phyloP scores from a whole-genome alignment of 768 basidiomycete genomes.

The Fibroporia radiculosa region DNA sequence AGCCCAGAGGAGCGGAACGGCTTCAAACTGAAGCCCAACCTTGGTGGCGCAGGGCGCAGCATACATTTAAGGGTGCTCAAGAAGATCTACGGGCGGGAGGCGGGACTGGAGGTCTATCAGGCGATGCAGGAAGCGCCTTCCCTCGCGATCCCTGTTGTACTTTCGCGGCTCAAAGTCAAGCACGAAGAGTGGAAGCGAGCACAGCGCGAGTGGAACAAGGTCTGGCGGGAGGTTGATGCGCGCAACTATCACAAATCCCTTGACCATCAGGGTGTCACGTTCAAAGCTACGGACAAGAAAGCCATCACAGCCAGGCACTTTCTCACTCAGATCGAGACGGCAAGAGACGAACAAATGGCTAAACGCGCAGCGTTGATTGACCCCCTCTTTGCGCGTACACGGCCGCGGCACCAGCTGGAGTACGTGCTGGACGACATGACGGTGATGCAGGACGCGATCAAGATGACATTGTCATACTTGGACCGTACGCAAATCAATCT shows the following conservation, averaged over 20 bases:
- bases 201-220: constrained; percentile 97
- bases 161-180: constrained; percentile 86
- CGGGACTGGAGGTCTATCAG: constrained; percentile 72
- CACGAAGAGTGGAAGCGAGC: constrained; percentile 99
- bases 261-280: constrained; percentile 88
- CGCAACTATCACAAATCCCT: constrained; percentile 90
- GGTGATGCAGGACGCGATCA: constrained; percentile 81
- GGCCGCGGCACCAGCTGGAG: constrained; percentile 73
- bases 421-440: constrained; percentile 47
- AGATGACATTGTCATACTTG: constrained; percentile 83
- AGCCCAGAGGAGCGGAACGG: constrained; percentile 65
- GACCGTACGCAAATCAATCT: constrained; percentile 76
- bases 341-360: constrained; percentile 75
- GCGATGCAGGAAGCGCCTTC: constrained; percentile 92
- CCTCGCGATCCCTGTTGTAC: constrained; percentile 82
- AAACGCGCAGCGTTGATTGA: constrained; percentile 56
- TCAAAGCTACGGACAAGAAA: constrained; percentile 89
- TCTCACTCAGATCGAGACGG: constrained; percentile 77
- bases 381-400: constrained; percentile 46
- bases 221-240: constrained; percentile 95
- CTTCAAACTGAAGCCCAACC: constrained; percentile 85
- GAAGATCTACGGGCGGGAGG: constrained; percentile 91
- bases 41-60: constrained; percentile 76
- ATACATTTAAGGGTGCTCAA: constrained; percentile 92
- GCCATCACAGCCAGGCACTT: constrained; percentile 67